phyloP scores from a whole-genome alignment of 768 basidiomycete genomes.

The Tulasnella sp. region DNA sequence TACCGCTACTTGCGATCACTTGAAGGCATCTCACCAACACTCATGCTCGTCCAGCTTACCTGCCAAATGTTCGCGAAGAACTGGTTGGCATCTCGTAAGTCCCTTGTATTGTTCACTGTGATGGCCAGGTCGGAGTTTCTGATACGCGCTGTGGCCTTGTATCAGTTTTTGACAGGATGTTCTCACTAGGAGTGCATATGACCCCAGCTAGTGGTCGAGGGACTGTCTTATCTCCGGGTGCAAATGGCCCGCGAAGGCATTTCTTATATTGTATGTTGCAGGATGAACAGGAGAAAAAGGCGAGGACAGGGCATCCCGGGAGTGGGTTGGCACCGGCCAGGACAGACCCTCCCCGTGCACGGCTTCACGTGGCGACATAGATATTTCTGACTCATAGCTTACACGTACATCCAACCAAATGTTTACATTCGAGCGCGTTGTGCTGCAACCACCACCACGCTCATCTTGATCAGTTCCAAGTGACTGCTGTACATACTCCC shows the following conservation, averaged over 20 bases:
- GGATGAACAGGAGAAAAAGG: slow-evolving; percentile 23
- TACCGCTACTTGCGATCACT: slow-evolving; percentile 84
- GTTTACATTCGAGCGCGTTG: too few species aligned
- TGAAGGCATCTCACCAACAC: slow-evolving; percentile 81
- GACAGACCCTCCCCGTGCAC: too few species aligned
- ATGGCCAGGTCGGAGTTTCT: background rate
- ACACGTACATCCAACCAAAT: too few species aligned
- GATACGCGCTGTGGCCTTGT: too few species aligned
- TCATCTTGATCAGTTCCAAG: too few species aligned
- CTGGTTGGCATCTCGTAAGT: slow-evolving; percentile 73
- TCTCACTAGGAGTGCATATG: slow-evolving; percentile 71
- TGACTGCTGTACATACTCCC: too few species aligned
- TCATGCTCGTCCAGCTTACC: slow-evolving; percentile 72
- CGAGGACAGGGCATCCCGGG: too few species aligned
- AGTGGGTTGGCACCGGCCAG: too few species aligned
- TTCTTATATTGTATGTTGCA: slow-evolving; percentile 75
- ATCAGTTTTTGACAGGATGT: slow-evolving; percentile 81
- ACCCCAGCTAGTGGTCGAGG: slow-evolving; percentile 48
- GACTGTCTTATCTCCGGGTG: slow-evolving; percentile 54
- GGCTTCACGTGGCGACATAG: too few species aligned
- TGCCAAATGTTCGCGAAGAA: slow-evolving; percentile 86
- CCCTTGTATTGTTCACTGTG: background rate
- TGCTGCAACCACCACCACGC: too few species aligned
- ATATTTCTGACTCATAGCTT: too few species aligned
- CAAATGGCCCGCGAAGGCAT: slow-evolving; percentile 68